Conservation (phyloP, 495 filamentous ascomycete genomes). For the Aspergillus ostianus region DNA sequence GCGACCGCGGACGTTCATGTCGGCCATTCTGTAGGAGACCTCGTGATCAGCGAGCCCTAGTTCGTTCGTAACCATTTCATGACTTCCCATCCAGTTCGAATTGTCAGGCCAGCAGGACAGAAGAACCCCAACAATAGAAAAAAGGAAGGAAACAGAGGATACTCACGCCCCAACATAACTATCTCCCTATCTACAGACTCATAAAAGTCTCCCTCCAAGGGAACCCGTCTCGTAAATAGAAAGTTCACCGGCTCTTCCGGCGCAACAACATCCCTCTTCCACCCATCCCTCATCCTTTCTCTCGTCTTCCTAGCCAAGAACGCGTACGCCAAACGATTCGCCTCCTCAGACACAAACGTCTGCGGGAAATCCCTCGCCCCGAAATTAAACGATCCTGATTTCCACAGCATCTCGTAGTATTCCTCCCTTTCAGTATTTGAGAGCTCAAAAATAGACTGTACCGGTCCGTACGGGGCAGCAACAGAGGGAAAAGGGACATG, state of each 20-base stretch:
- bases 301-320: conserved; percentile 56
- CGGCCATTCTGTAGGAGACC: conserved; percentile 42
- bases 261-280: conserved; percentile 48
- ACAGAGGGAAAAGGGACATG: neutral
- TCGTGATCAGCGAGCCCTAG: neutral
- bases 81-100: too few species aligned
- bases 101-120: neutral
- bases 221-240: conserved; percentile 52
- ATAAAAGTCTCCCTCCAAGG: conserved; percentile 54
- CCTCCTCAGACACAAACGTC: conserved; percentile 37
- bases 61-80: too few species aligned
- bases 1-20: conserved; percentile 43
- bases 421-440: conserved; percentile 40
- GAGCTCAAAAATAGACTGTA: conserved; percentile 35
- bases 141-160: conserved; percentile 15
- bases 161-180: conserved; percentile 5
- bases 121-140: neutral
- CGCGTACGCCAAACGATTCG: conserved; percentile 44
- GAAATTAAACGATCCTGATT: conserved; percentile 48
- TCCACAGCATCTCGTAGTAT: conserved; percentile 47
- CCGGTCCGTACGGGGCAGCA: conserved; percentile 29
- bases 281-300: conserved; percentile 46
- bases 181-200: conserved; percentile 52
- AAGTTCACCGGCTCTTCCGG: conserved; percentile 47
- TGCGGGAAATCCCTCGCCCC: conserved; percentile 51